A percentile compares a stretch with the other conserved stretches of the same genome.
These are phyloP conservation scores for Termitomyces heimii DNA, from an alignment of 768 basidiomycete species.

Conservation along the genomic window DNA sequence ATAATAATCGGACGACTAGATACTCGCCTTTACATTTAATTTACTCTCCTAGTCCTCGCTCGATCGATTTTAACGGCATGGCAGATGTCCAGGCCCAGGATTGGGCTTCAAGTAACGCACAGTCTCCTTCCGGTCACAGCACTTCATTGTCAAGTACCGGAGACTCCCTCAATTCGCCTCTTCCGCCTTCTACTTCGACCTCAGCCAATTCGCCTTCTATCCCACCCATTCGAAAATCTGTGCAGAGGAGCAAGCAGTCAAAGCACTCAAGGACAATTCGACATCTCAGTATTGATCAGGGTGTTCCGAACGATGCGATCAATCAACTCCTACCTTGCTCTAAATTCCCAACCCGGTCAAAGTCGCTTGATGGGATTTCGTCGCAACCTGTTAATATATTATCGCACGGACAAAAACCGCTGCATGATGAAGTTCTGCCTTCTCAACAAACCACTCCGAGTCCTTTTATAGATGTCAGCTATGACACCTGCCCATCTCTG, in stretches of 20 bases:
- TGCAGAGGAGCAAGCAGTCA: not conserved
- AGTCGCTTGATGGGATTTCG: constrained; percentile 2
- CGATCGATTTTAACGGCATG: constrained; percentile 9
- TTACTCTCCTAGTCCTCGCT: not conserved
- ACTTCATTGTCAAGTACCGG: not conserved
- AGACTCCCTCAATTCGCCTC: constrained; percentile 2
- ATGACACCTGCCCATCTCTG: not conserved
- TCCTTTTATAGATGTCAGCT: constrained; percentile 3
- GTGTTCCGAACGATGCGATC: not conserved
- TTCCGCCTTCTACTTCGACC: not conserved
- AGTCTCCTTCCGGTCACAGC: constrained; percentile 2
- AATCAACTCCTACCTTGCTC: not conserved
- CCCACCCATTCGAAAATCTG: not conserved
- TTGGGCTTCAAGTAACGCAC: constrained; percentile 1
- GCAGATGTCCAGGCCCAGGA: constrained; percentile 5
- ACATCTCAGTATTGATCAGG: not conserved
- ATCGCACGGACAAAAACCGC: not conserved
- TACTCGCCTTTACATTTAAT: constrained; percentile 1
- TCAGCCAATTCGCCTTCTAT: not conserved
- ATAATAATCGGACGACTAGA: not conserved
- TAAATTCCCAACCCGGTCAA: constrained; percentile 2
- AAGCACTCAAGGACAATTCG: not conserved
- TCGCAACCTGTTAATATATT: not conserved
- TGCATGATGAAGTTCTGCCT: constrained; percentile 1
- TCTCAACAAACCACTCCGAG: not conserved